Evolutionary conservation across 2,329 filamentous ascomycete genomes (phyloP), one percentile per base, ranked within the genome.

Genomic region (Dactylellina drechsleri): DNA sequence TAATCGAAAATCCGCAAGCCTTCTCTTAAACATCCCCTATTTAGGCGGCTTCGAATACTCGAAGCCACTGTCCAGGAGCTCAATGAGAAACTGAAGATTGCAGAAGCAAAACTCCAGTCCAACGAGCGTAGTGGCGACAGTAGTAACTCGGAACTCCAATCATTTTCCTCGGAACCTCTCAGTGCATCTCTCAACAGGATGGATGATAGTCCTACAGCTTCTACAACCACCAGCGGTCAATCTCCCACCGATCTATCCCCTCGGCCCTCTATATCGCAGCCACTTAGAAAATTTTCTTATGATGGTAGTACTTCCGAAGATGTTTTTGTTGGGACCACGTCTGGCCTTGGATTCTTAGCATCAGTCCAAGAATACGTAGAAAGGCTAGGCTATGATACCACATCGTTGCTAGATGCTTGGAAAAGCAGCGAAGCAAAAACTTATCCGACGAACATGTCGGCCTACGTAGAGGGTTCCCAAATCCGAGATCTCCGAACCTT

Each of bases 41-140:
- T 23, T 75, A 79, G 79, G 45, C 79, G 79, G 18, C 71, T 79
- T 65, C 76, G 78, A 53, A 71, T 71, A 41, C 77, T 79, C 12
- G 79, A 79, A 61, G 66, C 66, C 7, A 77, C 77, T n/a, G 72
- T 79, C 13, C 74, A 77, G 64, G 78, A 79, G 41, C 73, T 79
- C 26, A 77, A 77, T 41, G 68, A 73, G 53, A 79, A 79, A 49
- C 71, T 79, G 15, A 74, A 76, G 10, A 77, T 78, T 15, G 78
- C 78, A 1, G 78, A 79, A 52, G 70, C 64, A 18, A 77, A 65
- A 60, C 59, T 79, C 16, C 76, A 61, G 41, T 74, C 66, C 15
- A 56, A 54, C 26, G 72, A 76, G 4, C 52, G 31, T 13, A 45
- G 49, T 28, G 57, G 54, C 50, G 72, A 71, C 40, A 16, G 50